Conservation (phyloP, 139 green algal species). For the Gonium pectorale region DNA sequence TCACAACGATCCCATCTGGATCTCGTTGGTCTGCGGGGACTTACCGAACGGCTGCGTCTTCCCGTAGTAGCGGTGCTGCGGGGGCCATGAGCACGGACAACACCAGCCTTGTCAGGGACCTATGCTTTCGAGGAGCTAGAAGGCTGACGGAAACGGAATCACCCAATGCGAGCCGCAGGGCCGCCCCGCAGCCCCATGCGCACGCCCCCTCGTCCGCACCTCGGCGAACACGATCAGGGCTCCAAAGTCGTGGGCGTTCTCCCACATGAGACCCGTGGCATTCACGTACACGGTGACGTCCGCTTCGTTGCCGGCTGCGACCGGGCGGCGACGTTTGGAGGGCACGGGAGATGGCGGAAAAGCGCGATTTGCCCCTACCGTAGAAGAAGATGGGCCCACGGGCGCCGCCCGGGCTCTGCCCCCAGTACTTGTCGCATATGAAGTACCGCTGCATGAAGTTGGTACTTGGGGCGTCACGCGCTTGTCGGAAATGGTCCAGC, state of each 20-base stretch:
- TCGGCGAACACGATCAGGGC: slow-evolving; percentile 67
- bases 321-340: background rate
- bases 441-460: slow-evolving; percentile 60
- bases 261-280: slow-evolving; percentile 68
- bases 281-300: slow-evolving; percentile 57
- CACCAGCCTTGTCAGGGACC: no score
- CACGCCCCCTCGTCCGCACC: no score
- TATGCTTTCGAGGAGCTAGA: no score
- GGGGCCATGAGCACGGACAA: slow-evolving; percentile 14
- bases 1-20: no score
- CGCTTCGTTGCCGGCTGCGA: slow-evolving; percentile 67
- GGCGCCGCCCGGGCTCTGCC: background rate
- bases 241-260: slow-evolving; percentile 60
- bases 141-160: no score
- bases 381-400: slow-evolving; percentile 60
- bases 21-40: no score
- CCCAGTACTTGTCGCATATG: slow-evolving; percentile 38
- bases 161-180: no score
- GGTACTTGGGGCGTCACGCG: background rate
- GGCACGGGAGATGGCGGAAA: background rate
- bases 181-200: no score
- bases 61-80: slow-evolving; percentile 89
- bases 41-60: slow-evolving; percentile 63
- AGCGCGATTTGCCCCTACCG: slow-evolving; percentile 3
- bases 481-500: slow-evolving; percentile 55